A percentile compares a stretch with the other conserved stretches of the same genome.
Evolutionary conservation across 257 asterid species (phyloP).

Genomic region (Ilex aquifolium): DNA sequence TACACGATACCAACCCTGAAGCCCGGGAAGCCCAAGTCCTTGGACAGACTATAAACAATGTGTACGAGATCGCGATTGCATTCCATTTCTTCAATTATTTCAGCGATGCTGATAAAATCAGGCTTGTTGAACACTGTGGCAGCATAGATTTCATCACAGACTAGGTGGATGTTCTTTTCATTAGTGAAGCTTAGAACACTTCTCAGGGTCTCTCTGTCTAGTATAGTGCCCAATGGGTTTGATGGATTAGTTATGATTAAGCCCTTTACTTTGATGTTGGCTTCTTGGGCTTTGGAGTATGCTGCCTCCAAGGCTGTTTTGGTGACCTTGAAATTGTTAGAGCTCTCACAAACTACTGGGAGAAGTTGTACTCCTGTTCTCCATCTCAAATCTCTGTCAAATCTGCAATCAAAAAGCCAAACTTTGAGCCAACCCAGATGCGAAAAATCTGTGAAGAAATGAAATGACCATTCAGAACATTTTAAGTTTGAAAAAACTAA

Average conservation of each 20-base stretch:
- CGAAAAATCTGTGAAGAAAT: too few relatives aligned
- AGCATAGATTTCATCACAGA: conserved; percentile 83
- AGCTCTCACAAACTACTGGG: conserved; percentile 65
- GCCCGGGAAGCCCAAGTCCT: conserved; percentile 84
- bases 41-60: conserved; percentile 75
- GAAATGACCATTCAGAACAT: neutral
- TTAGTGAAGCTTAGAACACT: conserved; percentile 38
- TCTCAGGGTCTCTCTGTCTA: conserved; percentile 43
- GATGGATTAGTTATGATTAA: conserved; percentile 78
- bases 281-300: conserved; percentile 43
- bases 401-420: conserved; percentile 32
- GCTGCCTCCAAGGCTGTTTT: conserved; percentile 53
- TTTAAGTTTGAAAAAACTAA: neutral
- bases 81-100: conserved; percentile 32
- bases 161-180: conserved; percentile 51
- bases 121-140: conserved; percentile 75
- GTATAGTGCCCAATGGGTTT: conserved; percentile 71
- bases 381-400: conserved; percentile 81
- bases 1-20: conserved; percentile 71
- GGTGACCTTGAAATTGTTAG: conserved; percentile 55
- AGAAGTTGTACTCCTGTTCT: conserved; percentile 57
- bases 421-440: neutral
- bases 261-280: conserved; percentile 58
- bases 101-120: conserved; percentile 63
- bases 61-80: conserved; percentile 56